Evolutionary conservation across 2,329 filamentous ascomycete genomes (phyloP).

Genomic region (Balansia obtecta): DNA sequence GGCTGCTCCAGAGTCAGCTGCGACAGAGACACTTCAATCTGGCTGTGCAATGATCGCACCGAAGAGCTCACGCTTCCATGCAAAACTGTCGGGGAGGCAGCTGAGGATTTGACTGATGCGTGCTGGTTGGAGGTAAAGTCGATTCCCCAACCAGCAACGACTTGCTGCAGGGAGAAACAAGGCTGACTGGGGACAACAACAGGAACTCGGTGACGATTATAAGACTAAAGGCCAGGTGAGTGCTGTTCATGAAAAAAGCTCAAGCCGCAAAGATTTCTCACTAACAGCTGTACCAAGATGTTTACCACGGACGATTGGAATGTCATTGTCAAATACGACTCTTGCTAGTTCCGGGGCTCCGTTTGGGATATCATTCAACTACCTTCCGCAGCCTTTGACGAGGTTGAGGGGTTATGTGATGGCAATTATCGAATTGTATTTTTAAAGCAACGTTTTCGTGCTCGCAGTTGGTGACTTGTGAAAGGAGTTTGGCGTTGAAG

Average conservation of each 20-base stretch:
- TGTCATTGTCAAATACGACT: neutral
- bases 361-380: too few species aligned
- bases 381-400: too few species aligned
- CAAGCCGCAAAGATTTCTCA: neutral
- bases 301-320: conserved; percentile 2
- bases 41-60: neutral
- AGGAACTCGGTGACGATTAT: neutral
- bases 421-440: too few species aligned
- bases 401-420: too few species aligned
- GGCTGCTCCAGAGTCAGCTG: conserved; percentile 3
- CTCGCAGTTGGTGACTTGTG: too few species aligned
- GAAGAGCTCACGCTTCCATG: neutral
- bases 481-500: too few species aligned
- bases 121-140: neutral
- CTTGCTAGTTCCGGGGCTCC: too few species aligned
- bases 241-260: neutral
- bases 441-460: too few species aligned
- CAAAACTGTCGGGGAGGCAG: neutral
- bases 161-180: neutral
- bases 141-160: neutral
- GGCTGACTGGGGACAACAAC: neutral
- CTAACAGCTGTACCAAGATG: neutral
- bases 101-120: neutral
- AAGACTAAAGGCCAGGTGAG: conserved; percentile 1
- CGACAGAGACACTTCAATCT: neutral